Evolutionary conservation across 305 asterid genomes (phyloP), one percentile per base, ranked within the genome.

Genomic region (Fraxinus ornus): DNA sequence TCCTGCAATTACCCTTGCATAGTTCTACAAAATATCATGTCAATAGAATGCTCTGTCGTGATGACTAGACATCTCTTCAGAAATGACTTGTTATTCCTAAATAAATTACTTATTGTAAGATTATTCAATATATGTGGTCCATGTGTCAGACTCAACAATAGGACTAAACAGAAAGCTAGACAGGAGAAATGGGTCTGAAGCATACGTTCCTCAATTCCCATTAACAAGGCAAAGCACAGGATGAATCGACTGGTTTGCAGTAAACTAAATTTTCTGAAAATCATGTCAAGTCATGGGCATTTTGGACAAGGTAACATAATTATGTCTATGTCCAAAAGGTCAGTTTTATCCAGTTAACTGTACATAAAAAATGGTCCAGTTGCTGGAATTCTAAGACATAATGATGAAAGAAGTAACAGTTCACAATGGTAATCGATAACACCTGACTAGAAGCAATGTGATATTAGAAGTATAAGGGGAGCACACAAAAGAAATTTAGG

Each of bases 1-100:
- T 17, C 99, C 99, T 94, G 90, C 85, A 84, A 17, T 17, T 52
- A 52, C 22, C 8, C 22, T 52, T 15, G 22, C 21, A 52, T 4
- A 52, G 9, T 17, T 17, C 5, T 17, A 52, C 22, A 52, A 52
- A 17, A 15, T 52, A 15, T 52, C 2, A 2, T 52, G 7, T 52
- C 62, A 17, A 52, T 52, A 52, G 62, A 52, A 52, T 52, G 21
- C 62, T 52, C 62, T n/a, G 8, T 47, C 8, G 22, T 15, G 62
- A 52, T 52, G 62, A 52, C 62, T 52, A 17, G 62, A 52, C 22
- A 52, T 52, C 21, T 52, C 62, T 52, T 17, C 62, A 52, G 62
- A 52, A 52, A 52, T 17, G 62, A 17, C 62, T 52, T 52, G 22
- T 52, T 17, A 49, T 49, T 17, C 62, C n/a, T n/a, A n/a, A n/a